These are phyloP conservation scores for Diutina scorzettiae DNA, from an alignment of 1,139 yeast genomes.

Conservation along the genomic window DNA sequence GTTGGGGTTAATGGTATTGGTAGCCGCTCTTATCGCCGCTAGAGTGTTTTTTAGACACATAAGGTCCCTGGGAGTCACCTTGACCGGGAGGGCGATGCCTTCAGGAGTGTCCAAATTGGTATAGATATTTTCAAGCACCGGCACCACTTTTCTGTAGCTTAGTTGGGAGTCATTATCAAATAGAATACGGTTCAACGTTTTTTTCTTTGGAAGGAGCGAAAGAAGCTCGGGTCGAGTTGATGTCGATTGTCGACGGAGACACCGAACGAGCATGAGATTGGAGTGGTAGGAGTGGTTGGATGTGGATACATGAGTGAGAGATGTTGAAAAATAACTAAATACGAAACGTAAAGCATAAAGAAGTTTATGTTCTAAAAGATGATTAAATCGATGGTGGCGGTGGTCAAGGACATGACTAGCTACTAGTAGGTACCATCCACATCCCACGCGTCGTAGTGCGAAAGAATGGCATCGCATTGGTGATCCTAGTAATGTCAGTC, in stretches of 20 bases:
- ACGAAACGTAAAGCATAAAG: no score
- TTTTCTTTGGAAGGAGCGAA: constrained; percentile 45
- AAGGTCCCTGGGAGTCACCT: constrained; percentile 43
- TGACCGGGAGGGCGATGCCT: constrained; percentile 27
- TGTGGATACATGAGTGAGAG: no score
- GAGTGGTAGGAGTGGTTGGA: no score
- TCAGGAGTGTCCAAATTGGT: constrained; percentile 26
- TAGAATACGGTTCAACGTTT: constrained; percentile 42
- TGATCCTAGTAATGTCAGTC: no score
- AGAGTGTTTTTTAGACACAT: constrained; percentile 59
- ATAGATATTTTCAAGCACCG: constrained; percentile 41
- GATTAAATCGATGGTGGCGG: no score
- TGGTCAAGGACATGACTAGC: no score
- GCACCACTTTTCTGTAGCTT: constrained; percentile 40
- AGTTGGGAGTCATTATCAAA: constrained; percentile 56
- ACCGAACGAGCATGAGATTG: no score
- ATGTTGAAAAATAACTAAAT: no score
- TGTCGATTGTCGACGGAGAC: background rate
- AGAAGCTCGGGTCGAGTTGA: background rate
- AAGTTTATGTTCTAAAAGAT: no score
- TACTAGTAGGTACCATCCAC: no score
- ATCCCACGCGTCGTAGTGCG: no score
- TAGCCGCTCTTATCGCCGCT: constrained; percentile 46
- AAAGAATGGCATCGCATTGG: no score
- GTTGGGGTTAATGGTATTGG: constrained; percentile 45